Conservation (phyloP, 768 basidiomycete genomes). For the Xerocomellus chrysenteron region DNA sequence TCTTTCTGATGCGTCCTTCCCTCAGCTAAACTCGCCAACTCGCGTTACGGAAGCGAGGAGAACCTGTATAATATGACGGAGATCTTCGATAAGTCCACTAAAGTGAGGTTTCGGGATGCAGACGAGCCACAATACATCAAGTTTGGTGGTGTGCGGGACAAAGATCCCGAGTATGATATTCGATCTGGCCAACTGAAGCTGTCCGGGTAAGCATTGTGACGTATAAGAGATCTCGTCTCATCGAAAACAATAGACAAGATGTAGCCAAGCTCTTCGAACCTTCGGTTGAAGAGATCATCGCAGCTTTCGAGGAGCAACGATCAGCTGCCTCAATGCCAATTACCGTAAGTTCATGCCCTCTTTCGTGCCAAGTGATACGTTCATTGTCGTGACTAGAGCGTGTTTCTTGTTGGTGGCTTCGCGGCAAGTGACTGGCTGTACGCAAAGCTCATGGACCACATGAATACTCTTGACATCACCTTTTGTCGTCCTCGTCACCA, state of each 20-base stretch:
- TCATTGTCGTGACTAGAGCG: constrained; percentile 1
- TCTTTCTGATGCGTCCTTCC: not conserved
- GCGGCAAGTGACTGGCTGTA: constrained; percentile 15
- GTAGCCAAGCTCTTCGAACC: constrained; percentile 14
- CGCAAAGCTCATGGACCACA: constrained; percentile 10
- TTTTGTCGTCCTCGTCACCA: constrained; percentile 14
- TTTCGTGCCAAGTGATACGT: too few relatives aligned
- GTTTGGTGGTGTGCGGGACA: constrained; percentile 37
- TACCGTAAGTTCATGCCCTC: not conserved
- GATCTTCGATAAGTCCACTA: constrained; percentile 35
- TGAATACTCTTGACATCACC: constrained; percentile 5
- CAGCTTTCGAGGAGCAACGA: constrained; percentile 15
- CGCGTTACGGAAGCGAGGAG: constrained; percentile 29
- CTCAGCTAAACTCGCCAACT: constrained; percentile 29
- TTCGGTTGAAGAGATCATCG: constrained; percentile 11
- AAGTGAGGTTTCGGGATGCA: constrained; percentile 38
- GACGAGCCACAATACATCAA: constrained; percentile 38
- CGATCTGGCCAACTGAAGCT: constrained; percentile 37
- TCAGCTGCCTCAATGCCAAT: constrained; percentile 8
- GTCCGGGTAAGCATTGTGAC: constrained; percentile 33
- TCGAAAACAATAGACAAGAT: constrained; percentile 10
- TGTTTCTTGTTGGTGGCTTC: constrained; percentile 15
- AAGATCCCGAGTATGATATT: constrained; percentile 36
- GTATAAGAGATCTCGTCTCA: constrained; percentile 34
- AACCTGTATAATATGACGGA: constrained; percentile 32